Evolutionary conservation across 176 grass and related monocot genomes (phyloP).

Genomic region (Aegilops speltoides): DNA sequence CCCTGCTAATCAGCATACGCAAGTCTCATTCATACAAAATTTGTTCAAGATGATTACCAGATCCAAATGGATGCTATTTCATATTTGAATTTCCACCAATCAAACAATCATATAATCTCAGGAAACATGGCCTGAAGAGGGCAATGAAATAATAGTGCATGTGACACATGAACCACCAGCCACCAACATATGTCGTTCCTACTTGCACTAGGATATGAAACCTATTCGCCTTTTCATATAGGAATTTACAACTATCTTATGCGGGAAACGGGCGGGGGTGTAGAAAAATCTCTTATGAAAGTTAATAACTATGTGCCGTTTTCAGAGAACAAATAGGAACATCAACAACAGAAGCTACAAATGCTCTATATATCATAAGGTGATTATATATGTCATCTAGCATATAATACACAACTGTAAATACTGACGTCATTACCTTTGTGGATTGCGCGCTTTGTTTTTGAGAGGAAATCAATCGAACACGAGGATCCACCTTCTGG

Average conservation of each 20-base stretch:
- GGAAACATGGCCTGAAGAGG: background rate
- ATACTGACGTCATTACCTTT: conserved; percentile 43
- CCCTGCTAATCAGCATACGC: background rate
- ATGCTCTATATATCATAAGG: background rate
- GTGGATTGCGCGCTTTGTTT: conserved; percentile 19
- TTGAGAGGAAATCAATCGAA: conserved; percentile 60
- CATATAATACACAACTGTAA: background rate
- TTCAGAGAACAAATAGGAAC: background rate
- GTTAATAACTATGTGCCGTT: background rate
- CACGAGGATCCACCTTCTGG: conserved; percentile 85
- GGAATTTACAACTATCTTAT: background rate
- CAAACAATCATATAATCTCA: background rate
- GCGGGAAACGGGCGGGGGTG: background rate
- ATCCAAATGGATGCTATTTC: background rate
- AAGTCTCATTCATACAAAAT: conserved; percentile 11
- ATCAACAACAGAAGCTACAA: background rate
- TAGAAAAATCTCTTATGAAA: background rate
- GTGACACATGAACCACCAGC: background rate
- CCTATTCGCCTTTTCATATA: background rate
- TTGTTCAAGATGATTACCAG: background rate
- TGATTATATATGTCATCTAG: background rate
- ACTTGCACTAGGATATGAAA: background rate
- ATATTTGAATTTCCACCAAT: background rate
- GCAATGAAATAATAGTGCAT: background rate
- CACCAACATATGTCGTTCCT: background rate